Base-by-base conservation (phyloP, 2,329 filamentous ascomycete genomes). In the Diatrype stigma region DNA sequence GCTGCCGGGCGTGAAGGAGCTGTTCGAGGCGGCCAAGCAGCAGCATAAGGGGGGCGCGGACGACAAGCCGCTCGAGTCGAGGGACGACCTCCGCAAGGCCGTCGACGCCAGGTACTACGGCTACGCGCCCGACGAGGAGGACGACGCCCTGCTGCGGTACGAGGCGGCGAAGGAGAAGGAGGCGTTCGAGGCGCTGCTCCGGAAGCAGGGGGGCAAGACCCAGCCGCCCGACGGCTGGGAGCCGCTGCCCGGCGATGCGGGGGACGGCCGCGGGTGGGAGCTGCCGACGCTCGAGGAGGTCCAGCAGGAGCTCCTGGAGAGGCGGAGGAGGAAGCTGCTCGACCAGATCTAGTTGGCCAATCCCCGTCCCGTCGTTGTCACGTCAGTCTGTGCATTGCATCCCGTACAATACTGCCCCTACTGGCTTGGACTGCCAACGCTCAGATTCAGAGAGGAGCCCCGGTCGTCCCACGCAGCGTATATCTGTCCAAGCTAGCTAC, bases 41-140 rank as follows among this genome's bases (percentile, higher is more conserved):
- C 79, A 77, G 53, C 52, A 23, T 5, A 19, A 23, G 40, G 10
- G 26, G 51, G 75, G 78, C 53, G 75, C 79, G 47, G 77, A 76
- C 3, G 79, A 85, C 53, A 86, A 85, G 63, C 81, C 84, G 2
- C 70, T 83, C 8, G 86, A 90, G 63, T 79, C 81, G 54, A 78
- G 87, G 60, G 82, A 84, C 47, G 88, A 90, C 61, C 67, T 91
- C 60, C 73, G 86, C 54, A 85, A 82, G 71, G 82, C 86, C 60
- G 92, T 99, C 8, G 90, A 99, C 71, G 94, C 94, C 12, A 87
- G 86, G 30, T 99, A 99, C 70, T 99, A 96, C 69, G 94, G 94
- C 38, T 99, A 96, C 69, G 92, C 91, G 54, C 80, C 92, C 7
- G 90, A 92, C 60, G 92, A 97, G 69, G 94, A 97, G 70, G 90